Evolutionary conservation across 257 asterid species (phyloP), one percentile per base, ranked within the genome.

Genomic region (Primulina huaijiensis): DNA sequence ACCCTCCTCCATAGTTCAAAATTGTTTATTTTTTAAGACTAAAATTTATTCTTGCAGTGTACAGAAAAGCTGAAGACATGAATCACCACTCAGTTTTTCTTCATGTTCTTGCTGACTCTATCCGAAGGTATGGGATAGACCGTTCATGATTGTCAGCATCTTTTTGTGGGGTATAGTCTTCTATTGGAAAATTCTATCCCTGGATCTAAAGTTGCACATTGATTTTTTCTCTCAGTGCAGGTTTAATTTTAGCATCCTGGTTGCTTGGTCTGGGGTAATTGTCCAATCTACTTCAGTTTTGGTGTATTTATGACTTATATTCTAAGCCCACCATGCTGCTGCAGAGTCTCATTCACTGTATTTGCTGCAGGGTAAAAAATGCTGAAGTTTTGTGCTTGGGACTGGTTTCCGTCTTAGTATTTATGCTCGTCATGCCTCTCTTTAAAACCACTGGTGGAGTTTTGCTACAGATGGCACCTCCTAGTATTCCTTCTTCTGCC

Each of bases 381-480:
- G 99, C 99, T 40, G 97, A 94, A 81, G 97, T 94, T 60, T 73
- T 94, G 80, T 94, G 99, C 65, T 73, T 94, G 81, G 99, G 97
- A 74, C 82, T 91, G 69, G 97, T 94, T 73, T 88, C 99, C 11
- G 95, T 80, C 74, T 82, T 91, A 5, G 92, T 91, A 33, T 91
- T 94, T 76, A 89, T 94, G 93, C 87, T 94, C 27, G 94, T 84
- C 76, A 83, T 91, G 90, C 99, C 99, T 30, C 96, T 94, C 61
- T 94, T 91, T 64, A 94, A 86, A 80, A 78, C 92, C 60, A 78
- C 97, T 14, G 95, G 96, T 67, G 92, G 96, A 29, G 68, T 89
- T 77, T 81, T 94, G 72, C 87, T 94, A 68, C 96, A 91, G 81
- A 86, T 78, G 96, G 87, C 96, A 29, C 96, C 99, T 1, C 92